phyloP scores from a whole-genome alignment of 352 stramenopile species.

The Thalassiosira livingstoniorum region DNA sequence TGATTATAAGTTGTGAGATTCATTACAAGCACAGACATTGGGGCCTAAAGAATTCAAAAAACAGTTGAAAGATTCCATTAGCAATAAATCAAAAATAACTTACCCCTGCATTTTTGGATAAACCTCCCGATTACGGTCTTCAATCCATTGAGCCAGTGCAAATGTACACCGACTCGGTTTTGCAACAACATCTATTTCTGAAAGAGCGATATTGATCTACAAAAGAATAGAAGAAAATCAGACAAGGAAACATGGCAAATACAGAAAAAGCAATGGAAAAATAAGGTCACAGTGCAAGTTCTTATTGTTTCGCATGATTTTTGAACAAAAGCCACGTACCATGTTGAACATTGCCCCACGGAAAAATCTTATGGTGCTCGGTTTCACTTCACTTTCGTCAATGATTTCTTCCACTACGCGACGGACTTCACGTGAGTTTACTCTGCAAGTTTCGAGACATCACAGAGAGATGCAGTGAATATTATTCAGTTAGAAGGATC shows the following conservation, averaged over 20 bases:
- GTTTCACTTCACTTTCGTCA: conserved; percentile 80
- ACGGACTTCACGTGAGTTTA: conserved; percentile 88
- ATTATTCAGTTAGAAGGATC: too few species aligned
- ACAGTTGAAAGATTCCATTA: too few species aligned
- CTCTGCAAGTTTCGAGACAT: conserved; percentile 51
- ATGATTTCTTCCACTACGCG: conserved; percentile 87
- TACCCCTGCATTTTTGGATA: conserved; percentile 89
- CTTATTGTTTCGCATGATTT: neutral
- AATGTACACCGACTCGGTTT: conserved; percentile 87
- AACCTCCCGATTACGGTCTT: conserved; percentile 86
- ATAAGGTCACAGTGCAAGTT: neutral
- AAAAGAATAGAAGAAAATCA: conserved; percentile 1
- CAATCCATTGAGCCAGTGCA: conserved; percentile 87
- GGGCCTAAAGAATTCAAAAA: too few species aligned
- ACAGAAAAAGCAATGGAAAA: neutral
- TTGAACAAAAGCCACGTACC: conserved; percentile 45
- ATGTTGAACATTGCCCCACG: conserved; percentile 92
- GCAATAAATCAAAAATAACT: too few species aligned
- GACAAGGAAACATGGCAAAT: too few species aligned
- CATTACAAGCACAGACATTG: neutral
- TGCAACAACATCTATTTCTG: conserved; percentile 87
- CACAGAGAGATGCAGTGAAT: too few species aligned
- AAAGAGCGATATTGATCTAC: conserved; percentile 88
- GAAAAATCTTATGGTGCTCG: conserved; percentile 88
- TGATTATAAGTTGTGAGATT: neutral